These are phyloP conservation scores for Colletotrichum paranaense DNA, from an alignment of 2,329 filamentous ascomycete genomes.

Conservation along the genomic window DNA sequence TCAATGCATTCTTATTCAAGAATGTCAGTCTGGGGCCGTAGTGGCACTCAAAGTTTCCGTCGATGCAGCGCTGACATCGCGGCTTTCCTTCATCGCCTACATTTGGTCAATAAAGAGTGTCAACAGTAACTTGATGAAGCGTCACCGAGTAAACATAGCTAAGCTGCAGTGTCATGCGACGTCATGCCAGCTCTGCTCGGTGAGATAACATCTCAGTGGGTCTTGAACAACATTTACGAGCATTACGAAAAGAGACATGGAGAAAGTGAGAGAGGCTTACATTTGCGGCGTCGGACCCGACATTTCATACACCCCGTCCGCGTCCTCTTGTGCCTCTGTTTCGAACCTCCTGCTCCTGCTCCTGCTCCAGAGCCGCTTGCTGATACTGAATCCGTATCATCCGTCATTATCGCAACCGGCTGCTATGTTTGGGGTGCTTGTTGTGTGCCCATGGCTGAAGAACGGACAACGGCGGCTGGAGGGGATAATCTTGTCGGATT, in stretches of 20 bases:
- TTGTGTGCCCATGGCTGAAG: conserved; percentile 13
- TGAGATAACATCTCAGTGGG: background rate
- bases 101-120: background rate
- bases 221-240: background rate
- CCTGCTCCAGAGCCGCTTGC: conserved; percentile 6
- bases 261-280: conserved; percentile 43
- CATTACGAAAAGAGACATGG: background rate
- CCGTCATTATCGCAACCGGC: conserved; percentile 21
- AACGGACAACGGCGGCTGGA: background rate
- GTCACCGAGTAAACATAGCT: background rate
- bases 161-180: background rate
- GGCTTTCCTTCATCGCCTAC: conserved; percentile 64
- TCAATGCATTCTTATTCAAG: conserved; percentile 59
- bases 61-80: conserved; percentile 58
- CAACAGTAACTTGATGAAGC: background rate
- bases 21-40: conserved; percentile 61
- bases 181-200: background rate
- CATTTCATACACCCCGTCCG: conserved; percentile 61
- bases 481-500: conserved; percentile 35
- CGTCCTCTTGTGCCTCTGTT: conserved; percentile 41
- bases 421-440: background rate
- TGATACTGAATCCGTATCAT: conserved; percentile 21
- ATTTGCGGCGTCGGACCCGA: conserved; percentile 60
- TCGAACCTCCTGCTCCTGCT: conserved; percentile 2
- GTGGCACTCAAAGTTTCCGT: conserved; percentile 58